Percentiles rank a stretch among this genome's conserved stretches.
Conservation (phyloP, 2,329 filamentous ascomycete genomes). For the Sarocladiaceae sp. region DNA sequence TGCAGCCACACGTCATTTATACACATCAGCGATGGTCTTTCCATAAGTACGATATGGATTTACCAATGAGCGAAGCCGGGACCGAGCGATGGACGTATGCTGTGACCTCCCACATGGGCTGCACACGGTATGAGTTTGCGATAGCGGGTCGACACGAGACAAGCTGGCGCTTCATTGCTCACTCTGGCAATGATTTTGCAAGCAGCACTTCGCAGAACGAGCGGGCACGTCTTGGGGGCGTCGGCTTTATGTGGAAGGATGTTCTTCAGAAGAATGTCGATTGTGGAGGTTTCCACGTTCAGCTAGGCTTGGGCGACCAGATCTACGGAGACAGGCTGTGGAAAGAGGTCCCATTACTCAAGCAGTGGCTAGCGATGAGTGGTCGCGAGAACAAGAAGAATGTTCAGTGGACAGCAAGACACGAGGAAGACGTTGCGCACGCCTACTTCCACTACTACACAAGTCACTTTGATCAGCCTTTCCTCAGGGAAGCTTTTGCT, state of each 20-base stretch:
- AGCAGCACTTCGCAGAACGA: conserved; percentile 84
- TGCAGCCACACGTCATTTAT: conserved; percentile 77
- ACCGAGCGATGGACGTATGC: conserved; percentile 95
- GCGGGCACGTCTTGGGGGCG: conserved; percentile 76
- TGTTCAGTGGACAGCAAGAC: conserved; percentile 84
- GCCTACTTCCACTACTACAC: conserved; percentile 99
- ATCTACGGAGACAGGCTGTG: conserved; percentile 94
- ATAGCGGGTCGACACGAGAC: conserved; percentile 87
- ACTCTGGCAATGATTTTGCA: conserved; percentile 94
- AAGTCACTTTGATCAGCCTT: conserved; percentile 95
- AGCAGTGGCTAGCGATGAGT: conserved; percentile 91
- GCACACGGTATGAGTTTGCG: conserved; percentile 96
- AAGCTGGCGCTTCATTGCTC: conserved; percentile 92
- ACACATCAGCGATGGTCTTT: conserved; percentile 94
- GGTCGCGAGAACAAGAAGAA: conserved; percentile 92
- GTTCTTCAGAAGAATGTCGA: conserved; percentile 96
- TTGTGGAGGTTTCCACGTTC: conserved; percentile 91
- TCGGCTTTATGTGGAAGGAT: conserved; percentile 98
- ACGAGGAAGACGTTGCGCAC: conserved; percentile 93
- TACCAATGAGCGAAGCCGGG: conserved; percentile 80
- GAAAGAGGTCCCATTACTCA: conserved; percentile 90
- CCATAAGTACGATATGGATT: conserved; percentile 87
- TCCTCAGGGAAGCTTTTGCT: conserved; percentile 89
- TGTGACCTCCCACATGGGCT: conserved; percentile 92
- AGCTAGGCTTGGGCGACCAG: conserved; percentile 88